Evolutionary conservation across 768 basidiomycete species (phyloP).

Genomic region (Tylopilus vinaceipallidus): DNA sequence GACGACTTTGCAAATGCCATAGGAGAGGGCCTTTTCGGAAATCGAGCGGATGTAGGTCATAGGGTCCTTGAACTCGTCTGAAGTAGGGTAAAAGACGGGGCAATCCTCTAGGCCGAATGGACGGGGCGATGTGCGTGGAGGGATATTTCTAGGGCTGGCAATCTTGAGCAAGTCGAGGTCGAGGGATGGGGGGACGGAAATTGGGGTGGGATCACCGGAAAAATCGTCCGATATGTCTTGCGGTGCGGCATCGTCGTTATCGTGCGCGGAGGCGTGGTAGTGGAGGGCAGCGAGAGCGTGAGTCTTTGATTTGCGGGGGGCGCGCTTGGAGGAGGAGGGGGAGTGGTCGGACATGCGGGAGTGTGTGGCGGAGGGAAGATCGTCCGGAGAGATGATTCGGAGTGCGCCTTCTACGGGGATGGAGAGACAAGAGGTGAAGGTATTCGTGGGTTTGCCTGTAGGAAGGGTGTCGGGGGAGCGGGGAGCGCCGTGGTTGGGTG

Average conservation of each 20-base stretch:
- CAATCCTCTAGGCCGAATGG: conserved; percentile 89
- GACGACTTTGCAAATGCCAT: conserved; percentile 94
- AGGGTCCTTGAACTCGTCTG: conserved; percentile 92
- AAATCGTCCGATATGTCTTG: conserved; percentile 46
- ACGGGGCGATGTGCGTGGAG: conserved; percentile 44
- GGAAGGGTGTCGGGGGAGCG: conserved; percentile 43
- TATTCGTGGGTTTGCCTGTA: conserved; percentile 46
- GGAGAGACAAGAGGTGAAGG: conserved; percentile 63
- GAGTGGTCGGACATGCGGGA: conserved; percentile 35
- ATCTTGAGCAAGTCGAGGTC: conserved; percentile 76
- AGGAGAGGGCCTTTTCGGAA: conserved; percentile 63
- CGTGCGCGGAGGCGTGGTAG: conserved; percentile 55
- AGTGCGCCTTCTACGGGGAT: conserved; percentile 76
- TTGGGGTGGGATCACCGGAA: conserved; percentile 51
- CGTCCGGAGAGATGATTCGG: conserved; percentile 55
- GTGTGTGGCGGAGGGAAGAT: conserved; percentile 33
- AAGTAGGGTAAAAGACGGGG: conserved; percentile 82
- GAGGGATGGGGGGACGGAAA: conserved; percentile 59
- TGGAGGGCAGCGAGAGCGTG: conserved; percentile 80
- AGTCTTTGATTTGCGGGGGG: conserved; percentile 88
- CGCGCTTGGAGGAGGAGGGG: conserved; percentile 55
- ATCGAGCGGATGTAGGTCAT: conserved; percentile 90
- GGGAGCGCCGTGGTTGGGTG: conserved; percentile 44
- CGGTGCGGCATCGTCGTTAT: conserved; percentile 45
- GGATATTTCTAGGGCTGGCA: conserved; percentile 44